Evolutionary conservation across 2,329 filamentous ascomycete species (phyloP), one percentile per base, ranked within the genome.

Genomic region (Apiospora aurea): DNA sequence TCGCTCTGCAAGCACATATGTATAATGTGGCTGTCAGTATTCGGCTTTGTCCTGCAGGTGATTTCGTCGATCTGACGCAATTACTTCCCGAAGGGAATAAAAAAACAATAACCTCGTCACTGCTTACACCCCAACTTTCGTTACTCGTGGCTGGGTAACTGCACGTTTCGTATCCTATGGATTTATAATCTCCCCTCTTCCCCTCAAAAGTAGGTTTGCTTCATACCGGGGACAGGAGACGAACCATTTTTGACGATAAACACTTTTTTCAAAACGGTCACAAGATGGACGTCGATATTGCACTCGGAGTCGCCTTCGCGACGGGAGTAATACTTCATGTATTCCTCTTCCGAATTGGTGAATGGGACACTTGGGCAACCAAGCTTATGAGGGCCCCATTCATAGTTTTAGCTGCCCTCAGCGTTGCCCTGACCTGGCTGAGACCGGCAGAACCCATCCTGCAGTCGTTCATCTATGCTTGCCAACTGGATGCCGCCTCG

Each of bases 261-360:
- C 16, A 6, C 18, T 64, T 2, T 64, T 10, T 13, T 7, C 57
- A 1, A 10, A 7, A 41, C 8, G 14, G 10, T 7, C 34, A n/a
- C 7, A 41, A 34, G 38, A 64, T 64, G 57, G 57, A 38, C 8
- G 4, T 38, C 0, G 34, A 38, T 1, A 64, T 14, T 1, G 18
- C 57, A 64, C 18, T 38, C 8, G 29, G 57, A 41, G 10, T 18
- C 34, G 70, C 66, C 13, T 68, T 69, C 2, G 66, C 66, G 10
- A n/a, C 57, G 8, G 70, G 66, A 6, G 24, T 61, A 8, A 14
- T 64, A 1, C 38, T 61, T 1, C 70, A 71, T 47, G 11, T 49
- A n/a, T 71, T 61, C 29, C 24, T 71, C 24, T 71, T 71, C 49
- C 64, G 70, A 18, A 10, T 69, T 21, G 70, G 70, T 11, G 70